Conservation (phyloP, 495 filamentous ascomycete species). For the Aspergillus sclerotiicarbonarius region DNA sequence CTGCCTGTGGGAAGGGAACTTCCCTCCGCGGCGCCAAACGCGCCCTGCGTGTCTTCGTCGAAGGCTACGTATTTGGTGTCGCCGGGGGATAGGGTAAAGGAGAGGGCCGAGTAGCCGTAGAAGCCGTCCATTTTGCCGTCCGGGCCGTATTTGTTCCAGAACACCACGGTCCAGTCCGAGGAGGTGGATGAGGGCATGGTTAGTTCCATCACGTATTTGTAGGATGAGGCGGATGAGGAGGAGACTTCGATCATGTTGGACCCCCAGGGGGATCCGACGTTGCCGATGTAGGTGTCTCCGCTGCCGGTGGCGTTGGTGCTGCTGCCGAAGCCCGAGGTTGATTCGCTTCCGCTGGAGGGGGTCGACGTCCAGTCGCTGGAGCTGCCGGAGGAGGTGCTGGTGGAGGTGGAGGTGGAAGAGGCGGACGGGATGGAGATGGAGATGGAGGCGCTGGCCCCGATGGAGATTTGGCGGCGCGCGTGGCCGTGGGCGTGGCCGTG, state of each 20-base stretch:
- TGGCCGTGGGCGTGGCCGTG: conserved; percentile 9
- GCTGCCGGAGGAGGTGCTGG: conserved; percentile 8
- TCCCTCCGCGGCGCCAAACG: conserved; percentile 38
- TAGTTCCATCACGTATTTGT: conserved; percentile 51
- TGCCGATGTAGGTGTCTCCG: conserved; percentile 40
- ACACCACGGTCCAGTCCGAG: conserved; percentile 36
- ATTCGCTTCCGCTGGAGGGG: conserved; percentile 24
- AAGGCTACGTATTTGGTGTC: conserved; percentile 48
- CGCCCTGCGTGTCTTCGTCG: conserved; percentile 45
- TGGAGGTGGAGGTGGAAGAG: background rate
- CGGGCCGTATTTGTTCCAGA: conserved; percentile 56
- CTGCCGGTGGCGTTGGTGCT: conserved; percentile 18
- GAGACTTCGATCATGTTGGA: conserved; percentile 51
- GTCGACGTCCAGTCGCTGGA: conserved; percentile 27
- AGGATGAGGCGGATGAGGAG: conserved; percentile 28
- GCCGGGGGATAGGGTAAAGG: conserved; percentile 41
- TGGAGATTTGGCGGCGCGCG: background rate
- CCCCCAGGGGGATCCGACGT: conserved; percentile 52
- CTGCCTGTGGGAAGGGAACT: conserved; percentile 30
- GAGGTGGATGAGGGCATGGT: conserved; percentile 33
- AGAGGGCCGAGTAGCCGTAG: conserved; percentile 44
- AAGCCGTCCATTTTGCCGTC: conserved; percentile 44
- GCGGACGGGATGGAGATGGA: conserved; percentile 3
- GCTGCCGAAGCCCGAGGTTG: conserved; percentile 21
- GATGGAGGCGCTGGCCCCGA: conserved; percentile 8